Evolutionary conservation across 2,329 filamentous ascomycete genomes (phyloP).

Genomic region (Colletotrichum orbiculare): DNA sequence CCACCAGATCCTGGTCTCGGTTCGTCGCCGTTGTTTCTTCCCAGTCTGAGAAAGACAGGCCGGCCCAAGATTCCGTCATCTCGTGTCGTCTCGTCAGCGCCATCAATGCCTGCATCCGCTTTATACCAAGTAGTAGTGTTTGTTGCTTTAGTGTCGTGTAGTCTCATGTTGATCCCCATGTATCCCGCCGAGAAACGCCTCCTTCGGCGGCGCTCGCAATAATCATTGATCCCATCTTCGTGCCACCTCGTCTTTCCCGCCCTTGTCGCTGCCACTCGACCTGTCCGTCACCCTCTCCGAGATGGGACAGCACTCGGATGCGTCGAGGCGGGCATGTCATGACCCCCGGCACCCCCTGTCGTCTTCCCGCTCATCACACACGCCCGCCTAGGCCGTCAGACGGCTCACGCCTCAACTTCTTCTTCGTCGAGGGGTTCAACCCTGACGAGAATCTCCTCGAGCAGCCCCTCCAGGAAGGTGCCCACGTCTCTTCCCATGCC

Average conservation of each 20-base stretch:
- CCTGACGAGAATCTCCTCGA: conserved; percentile 93
- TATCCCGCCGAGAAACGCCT: conserved; percentile 14
- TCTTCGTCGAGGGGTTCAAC: conserved; percentile 88
- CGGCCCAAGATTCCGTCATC: conserved; percentile 4
- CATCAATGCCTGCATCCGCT: not conserved
- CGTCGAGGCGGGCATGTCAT: conserved; percentile 15
- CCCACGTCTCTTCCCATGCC: conserved; percentile 93
- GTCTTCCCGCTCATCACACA: conserved; percentile 19
- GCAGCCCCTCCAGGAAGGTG: conserved; percentile 88
- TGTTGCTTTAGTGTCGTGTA: conserved; percentile 14
- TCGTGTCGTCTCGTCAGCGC: conserved; percentile 15
- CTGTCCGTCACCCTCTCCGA: not conserved
- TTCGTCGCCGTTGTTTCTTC: not conserved
- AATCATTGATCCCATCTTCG: conserved; percentile 9
- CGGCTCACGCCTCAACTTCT: conserved; percentile 47
- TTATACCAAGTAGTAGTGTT: not conserved
- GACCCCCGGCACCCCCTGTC: conserved; percentile 6
- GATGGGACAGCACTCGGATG: not conserved
- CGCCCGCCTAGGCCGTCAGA: conserved; percentile 24
- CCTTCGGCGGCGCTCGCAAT: conserved; percentile 8
- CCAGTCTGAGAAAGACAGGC: conserved; percentile 12
- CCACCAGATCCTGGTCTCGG: not conserved
- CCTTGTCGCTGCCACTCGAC: too few species aligned
- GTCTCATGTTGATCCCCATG: not conserved
- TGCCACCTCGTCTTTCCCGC: conserved; percentile 6